Base-by-base conservation (phyloP, 768 basidiomycete species). In the Xerocomellus chrysenteron region DNA sequence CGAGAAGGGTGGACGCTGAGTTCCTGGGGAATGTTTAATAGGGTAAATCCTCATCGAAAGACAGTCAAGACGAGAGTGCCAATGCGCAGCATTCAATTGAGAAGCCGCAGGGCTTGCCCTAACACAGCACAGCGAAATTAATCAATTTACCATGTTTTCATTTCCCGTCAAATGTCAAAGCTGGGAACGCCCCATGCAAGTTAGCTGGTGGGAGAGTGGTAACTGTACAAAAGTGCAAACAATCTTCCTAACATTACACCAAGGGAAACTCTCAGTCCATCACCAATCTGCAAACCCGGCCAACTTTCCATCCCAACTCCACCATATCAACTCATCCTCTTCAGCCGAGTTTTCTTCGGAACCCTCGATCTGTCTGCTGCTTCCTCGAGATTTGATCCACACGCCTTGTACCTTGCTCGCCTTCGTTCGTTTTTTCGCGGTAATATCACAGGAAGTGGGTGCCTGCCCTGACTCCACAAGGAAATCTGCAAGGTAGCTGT, bases 301-400 rank as follows among this genome's bases (percentile, higher is more conserved):
- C 55, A 81, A 55, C 59, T 75, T 80, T 13, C 80, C 79, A 39
- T 81, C 70, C 80, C 80, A 81, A 40, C 65, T 70, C 80, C 80
- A 81, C 80, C 80, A 82, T 49, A 82, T 80, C 67, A 75, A 62
- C 57, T 81, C 80, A 32, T 78, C 76, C 4, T 74, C 76, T 58
- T 79, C 80, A 11, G 56, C 61, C 52, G 64, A 50, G 21, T 62
- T 61, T 36, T 61, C 58, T 3, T 62, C 64, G 3, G 32, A 47
- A 40, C 41, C 50, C 17, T 57, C 32, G 1, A 13, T 52, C 7
- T 36, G 50, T 4, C 50, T 52, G 37, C 56, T 32, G 19, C 24
- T 21, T 39, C 19, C 46, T 28, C 57, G 51, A 43, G 66, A 60
- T 72, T 73, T 66, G 28, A 80, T 67, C 70, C 77, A 75, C n/a